Evolutionary conservation across 495 filamentous ascomycete species (phyloP).

Genomic region (Aspergillus biplanus): DNA sequence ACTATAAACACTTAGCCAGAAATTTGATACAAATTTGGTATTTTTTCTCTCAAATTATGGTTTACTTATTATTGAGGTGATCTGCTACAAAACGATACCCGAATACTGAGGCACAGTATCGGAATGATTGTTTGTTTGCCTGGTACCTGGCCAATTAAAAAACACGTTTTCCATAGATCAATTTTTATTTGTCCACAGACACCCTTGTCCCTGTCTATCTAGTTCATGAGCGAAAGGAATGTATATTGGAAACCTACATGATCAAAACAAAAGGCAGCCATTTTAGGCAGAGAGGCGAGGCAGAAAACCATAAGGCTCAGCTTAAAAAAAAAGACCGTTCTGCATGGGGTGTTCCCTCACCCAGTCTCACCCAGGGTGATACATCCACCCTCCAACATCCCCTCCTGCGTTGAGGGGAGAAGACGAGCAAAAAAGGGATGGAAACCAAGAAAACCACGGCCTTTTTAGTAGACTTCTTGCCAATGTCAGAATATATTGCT

Average conservation of each 20-base stretch:
- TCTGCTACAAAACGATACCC: background rate
- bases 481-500: too few relatives aligned
- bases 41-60: too few relatives aligned
- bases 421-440: too few relatives aligned
- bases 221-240: background rate
- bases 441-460: too few relatives aligned
- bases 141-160: background rate
- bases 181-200: background rate
- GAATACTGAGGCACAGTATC: background rate
- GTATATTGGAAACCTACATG: background rate
- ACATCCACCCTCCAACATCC: too few relatives aligned
- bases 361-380: too few relatives aligned
- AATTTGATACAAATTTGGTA: background rate
- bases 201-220: background rate
- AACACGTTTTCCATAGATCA: background rate
- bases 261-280: background rate
- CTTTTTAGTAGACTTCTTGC: too few relatives aligned
- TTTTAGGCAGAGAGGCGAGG: background rate
- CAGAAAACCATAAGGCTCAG: background rate
- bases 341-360: too few relatives aligned
- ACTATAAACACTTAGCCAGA: too few relatives aligned
- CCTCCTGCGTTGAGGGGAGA: too few relatives aligned
- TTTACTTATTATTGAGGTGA: too few relatives aligned
- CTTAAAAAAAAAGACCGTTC: too few relatives aligned
- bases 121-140: background rate